A percentile compares a stretch with the other conserved stretches of the same genome.
phyloP scores from a whole-genome alignment of 495 filamentous ascomycete genomes.

The Neurospora sp. region DNA sequence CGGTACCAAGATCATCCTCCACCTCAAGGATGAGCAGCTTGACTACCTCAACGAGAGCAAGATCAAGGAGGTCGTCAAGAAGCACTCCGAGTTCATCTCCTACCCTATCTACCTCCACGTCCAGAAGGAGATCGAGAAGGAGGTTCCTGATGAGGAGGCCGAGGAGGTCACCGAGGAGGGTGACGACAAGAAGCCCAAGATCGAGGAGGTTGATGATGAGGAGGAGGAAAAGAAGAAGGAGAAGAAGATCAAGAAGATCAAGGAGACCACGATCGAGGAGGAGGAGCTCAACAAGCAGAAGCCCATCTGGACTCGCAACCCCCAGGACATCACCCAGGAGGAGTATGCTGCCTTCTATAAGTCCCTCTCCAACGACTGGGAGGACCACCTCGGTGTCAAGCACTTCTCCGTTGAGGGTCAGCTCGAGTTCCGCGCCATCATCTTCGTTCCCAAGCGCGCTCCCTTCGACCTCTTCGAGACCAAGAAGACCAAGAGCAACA shows the following conservation, averaged over 20 bases:
- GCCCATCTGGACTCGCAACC: constrained; percentile 99
- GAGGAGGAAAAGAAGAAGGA: constrained; percentile 76
- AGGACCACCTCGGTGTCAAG: constrained; percentile 98
- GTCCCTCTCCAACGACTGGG: constrained; percentile 99
- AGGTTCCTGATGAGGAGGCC: constrained; percentile 95
- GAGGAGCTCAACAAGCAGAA: constrained; percentile 99
- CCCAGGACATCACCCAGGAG: constrained; percentile 86
- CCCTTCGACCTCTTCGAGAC: constrained; percentile 99
- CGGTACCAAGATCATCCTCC: constrained; percentile 94
- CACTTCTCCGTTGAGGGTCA: constrained; percentile 99
- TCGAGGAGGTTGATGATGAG: constrained; percentile 69
- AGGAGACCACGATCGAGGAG: constrained; percentile 97
- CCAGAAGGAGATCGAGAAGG: constrained; percentile 96
- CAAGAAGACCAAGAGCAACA: constrained; percentile 99
- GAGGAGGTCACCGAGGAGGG: constrained; percentile 60
- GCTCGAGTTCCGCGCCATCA: constrained; percentile 98
- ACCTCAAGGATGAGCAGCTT: constrained; percentile 97
- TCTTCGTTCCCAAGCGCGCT: constrained; percentile 98
- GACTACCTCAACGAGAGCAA: constrained; percentile 98
- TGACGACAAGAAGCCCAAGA: constrained; percentile 76
- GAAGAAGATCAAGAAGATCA: constrained; percentile 97
- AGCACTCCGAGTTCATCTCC: constrained; percentile 99
- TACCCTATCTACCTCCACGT: constrained; percentile 99
- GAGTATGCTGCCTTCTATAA: constrained; percentile 99
- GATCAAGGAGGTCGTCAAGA: constrained; percentile 99